Base-by-base conservation (phyloP, 495 filamentous ascomycete genomes). In the Endocarpon pusillum region DNA sequence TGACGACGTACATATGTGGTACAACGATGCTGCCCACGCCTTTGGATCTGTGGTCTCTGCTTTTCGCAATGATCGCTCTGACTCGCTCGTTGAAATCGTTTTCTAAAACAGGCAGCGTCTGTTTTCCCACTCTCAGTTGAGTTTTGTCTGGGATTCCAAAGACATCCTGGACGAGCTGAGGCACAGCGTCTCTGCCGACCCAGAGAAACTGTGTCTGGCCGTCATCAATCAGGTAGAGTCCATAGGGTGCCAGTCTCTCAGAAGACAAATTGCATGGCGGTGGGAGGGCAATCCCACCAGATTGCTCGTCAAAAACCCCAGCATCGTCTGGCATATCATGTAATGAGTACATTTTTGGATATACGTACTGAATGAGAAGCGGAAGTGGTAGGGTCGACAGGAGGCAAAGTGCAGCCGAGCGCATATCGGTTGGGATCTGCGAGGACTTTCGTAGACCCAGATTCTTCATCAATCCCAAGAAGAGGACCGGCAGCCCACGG, bases 251-350 rank as follows among this genome's bases (percentile, higher is more conserved):
- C 28, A 97, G 63, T 20, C 77, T 70, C 45, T 82, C 80, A 0
- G 84, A 89, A 11, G 85, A 84, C 41, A 96, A 66, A 53, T 94
- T 96, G 47, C 81, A 54, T 1, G 80, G 64, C 4, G 78, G 84
- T 8, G 89, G 89, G 8, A 97, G 72, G 16, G 78, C 60, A 37
- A 87, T 94, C 46, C 89, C 82, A 38, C 83, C 82, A 0, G 79
- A 94, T 41, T 78, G 64, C 19, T 75, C 67, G 48, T 96, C 80
- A 1, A 85, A 81, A 20, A 86, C 54, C 33, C 89, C 89, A 3
- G 85, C 83, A 39, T 72, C 73, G 55, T 93, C 84, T n/a, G 89
- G 85, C 89, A 97, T 94, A 55, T 96, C 87, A 45, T 96, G 87
- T 25, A 94, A 68, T 3, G 83, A 92, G 61, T 92, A 94, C 46